Evolutionary conservation across 2,329 filamentous ascomycete genomes (phyloP).

Genomic region (Calonectria naviculata): DNA sequence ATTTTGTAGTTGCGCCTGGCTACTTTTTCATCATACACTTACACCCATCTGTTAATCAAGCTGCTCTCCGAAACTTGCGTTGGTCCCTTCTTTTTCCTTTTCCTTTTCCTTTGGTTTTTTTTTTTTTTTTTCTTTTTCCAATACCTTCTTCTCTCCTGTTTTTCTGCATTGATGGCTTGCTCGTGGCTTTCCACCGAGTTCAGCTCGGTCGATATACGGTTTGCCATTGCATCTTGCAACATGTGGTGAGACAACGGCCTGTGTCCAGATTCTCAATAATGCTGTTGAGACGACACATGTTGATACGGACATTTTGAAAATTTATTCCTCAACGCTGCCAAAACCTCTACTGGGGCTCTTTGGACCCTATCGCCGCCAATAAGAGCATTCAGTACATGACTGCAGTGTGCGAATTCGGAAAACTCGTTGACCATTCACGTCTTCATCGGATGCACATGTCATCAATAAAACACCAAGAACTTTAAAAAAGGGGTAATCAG

Average conservation of each 20-base stretch:
- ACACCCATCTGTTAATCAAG: neutral
- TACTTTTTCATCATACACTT: neutral
- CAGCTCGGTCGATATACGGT: neutral
- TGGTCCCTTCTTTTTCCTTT: neutral
- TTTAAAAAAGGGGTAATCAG: constrained; percentile 8
- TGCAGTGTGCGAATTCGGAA: neutral
- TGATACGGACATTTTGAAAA: neutral
- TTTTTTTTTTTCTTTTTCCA: neutral
- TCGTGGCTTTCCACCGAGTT: neutral
- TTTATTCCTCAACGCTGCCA: neutral
- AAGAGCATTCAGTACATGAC: neutral
- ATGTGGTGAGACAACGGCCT: neutral
- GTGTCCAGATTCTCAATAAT: neutral
- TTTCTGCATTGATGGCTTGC: neutral
- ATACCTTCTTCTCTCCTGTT: neutral
- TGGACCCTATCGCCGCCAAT: neutral
- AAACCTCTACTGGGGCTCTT: neutral
- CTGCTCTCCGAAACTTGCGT: neutral
- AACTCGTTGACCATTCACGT: too few species aligned
- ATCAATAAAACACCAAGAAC: neutral
- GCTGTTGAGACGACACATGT: neutral
- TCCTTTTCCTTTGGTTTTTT: neutral
- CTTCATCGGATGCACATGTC: neutral
- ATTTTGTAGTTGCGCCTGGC: neutral
- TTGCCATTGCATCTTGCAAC: neutral